These are phyloP conservation scores for Mycena vulgaris DNA, from an alignment of 768 basidiomycete genomes.

Conservation along the genomic window DNA sequence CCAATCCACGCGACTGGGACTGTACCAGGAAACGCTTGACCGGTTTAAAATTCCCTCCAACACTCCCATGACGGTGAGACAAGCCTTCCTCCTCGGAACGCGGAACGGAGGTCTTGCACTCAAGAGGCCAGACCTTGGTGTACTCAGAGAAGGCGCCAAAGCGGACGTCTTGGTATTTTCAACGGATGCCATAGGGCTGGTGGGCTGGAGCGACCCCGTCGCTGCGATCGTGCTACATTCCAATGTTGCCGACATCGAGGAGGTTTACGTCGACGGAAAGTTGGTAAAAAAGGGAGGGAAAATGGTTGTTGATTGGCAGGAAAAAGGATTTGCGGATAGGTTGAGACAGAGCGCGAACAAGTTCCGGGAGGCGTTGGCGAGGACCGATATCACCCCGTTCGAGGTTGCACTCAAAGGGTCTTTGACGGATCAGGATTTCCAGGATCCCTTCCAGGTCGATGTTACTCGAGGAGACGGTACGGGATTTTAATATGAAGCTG, in stretches of 20 bases:
- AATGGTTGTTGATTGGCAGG: slow-evolving; percentile 27
- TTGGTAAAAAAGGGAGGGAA: slow-evolving; percentile 19
- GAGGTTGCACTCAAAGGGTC: slow-evolving; percentile 21
- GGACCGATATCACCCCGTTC: slow-evolving; percentile 18
- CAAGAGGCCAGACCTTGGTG: slow-evolving; percentile 27
- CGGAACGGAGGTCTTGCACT: slow-evolving; percentile 30
- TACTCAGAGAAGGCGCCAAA: slow-evolving; percentile 19
- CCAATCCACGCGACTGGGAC: slow-evolving; percentile 2
- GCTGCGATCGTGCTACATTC: slow-evolving; percentile 28
- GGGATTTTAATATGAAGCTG: slow-evolving; percentile 12
- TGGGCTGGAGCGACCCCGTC: slow-evolving; percentile 31
- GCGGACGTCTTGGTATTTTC: slow-evolving; percentile 27
- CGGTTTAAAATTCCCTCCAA: slow-evolving; percentile 22
- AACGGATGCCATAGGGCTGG: slow-evolving; percentile 18
- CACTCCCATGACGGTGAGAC: slow-evolving; percentile 25
- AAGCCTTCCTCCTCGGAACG: slow-evolving; percentile 29
- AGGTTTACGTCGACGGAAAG: slow-evolving; percentile 18
- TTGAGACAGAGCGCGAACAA: slow-evolving; percentile 9
- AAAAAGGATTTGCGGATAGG: slow-evolving; percentile 21
- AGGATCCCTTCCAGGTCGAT: slow-evolving; percentile 27
- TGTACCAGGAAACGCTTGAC: slow-evolving; percentile 18
- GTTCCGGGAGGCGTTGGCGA: slow-evolving; percentile 26
- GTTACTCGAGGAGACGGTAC: slow-evolving; percentile 22
- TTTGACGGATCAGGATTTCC: slow-evolving; percentile 29
- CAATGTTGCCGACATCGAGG: slow-evolving; percentile 29